Evolutionary conservation across 2,329 filamentous ascomycete species (phyloP).

Genomic region (Albophoma yamanashiensis): DNA sequence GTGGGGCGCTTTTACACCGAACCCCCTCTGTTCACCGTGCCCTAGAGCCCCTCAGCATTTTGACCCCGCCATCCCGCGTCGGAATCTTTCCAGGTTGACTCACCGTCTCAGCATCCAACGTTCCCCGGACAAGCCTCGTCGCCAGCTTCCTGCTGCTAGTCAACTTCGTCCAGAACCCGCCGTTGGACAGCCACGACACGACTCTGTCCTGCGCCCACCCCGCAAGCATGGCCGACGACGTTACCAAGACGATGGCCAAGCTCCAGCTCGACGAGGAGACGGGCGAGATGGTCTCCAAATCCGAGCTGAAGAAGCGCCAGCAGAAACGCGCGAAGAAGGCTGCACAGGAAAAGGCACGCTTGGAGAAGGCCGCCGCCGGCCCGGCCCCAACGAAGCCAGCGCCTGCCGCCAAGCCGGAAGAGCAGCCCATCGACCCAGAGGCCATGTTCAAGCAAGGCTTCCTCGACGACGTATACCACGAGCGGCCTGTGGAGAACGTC

Average conservation of each 20-base stretch:
- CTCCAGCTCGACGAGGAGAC: conserved; percentile 51
- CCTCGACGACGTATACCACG: conserved; percentile 59
- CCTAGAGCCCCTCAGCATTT: neutral
- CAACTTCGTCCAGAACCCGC: neutral
- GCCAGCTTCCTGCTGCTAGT: neutral
- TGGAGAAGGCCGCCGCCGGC: conserved; percentile 68
- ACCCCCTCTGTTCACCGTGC: neutral
- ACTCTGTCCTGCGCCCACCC: neutral
- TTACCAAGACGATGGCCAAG: conserved; percentile 40
- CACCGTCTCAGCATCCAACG: neutral
- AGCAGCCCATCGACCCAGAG: conserved; percentile 35
- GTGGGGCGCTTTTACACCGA: neutral
- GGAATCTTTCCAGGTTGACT: neutral
- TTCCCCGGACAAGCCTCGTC: neutral
- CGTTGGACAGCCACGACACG: neutral
- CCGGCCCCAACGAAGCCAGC: conserved; percentile 25
- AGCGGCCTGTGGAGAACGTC: conserved; percentile 50
- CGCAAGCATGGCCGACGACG: conserved; percentile 32
- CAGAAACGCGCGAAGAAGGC: conserved; percentile 48
- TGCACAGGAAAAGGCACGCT: conserved; percentile 57
- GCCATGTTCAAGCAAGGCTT: conserved; percentile 76
- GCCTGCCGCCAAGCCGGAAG: conserved; percentile 22
- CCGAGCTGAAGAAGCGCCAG: conserved; percentile 48
- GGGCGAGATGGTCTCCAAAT: conserved; percentile 54
- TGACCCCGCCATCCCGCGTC: neutral